Conservation (phyloP, 345 rosid genomes). For the Odontarrhena argentea region DNA sequence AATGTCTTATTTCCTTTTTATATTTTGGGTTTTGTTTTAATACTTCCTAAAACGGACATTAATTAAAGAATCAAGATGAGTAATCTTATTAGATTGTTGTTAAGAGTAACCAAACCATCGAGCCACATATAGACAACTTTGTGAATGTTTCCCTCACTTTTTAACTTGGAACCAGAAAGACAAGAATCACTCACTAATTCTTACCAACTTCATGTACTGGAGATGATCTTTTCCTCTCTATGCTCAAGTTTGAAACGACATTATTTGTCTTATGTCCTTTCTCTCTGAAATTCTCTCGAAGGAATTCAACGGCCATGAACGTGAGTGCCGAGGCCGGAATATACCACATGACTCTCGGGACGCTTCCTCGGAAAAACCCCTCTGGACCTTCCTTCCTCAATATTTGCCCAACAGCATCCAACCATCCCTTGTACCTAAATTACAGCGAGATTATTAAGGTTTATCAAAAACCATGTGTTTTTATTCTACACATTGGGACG, state of each 20-base stretch:
- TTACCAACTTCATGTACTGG: slow-evolving; percentile 50
- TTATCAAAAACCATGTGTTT: slow-evolving; percentile 1
- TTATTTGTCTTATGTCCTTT: slow-evolving; percentile 31
- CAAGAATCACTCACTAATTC: slow-evolving; percentile 28
- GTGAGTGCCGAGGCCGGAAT: slow-evolving; percentile 95
- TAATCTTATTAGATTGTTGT: slow-evolving; percentile 30
- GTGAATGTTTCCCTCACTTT: slow-evolving; percentile 6
- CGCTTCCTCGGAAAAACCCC: slow-evolving; percentile 85
- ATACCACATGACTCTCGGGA: slow-evolving; percentile 92
- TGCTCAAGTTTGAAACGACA: slow-evolving; percentile 45
- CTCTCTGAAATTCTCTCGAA: slow-evolving; percentile 70
- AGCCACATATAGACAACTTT: slow-evolving; percentile 36
- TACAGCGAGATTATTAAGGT: neutral
- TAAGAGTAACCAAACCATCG: neutral
- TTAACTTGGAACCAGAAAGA: slow-evolving; percentile 3
- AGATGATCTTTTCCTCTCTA: slow-evolving; percentile 57
- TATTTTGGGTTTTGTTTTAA: neutral
- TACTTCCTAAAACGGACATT: neutral
- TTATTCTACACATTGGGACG: neutral
- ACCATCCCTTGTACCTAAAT: slow-evolving; percentile 79
- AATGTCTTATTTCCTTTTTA: neutral
- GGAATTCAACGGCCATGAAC: slow-evolving; percentile 96
- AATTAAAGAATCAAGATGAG: neutral
- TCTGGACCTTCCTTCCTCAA: slow-evolving; percentile 71
- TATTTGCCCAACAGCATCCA: slow-evolving; percentile 66